Percentiles rank a stretch among this genome's conserved stretches.
These are phyloP conservation scores for Coemansia sp. DNA, from an alignment of 192 early-diverging fungal species.

Conservation along the genomic window DNA sequence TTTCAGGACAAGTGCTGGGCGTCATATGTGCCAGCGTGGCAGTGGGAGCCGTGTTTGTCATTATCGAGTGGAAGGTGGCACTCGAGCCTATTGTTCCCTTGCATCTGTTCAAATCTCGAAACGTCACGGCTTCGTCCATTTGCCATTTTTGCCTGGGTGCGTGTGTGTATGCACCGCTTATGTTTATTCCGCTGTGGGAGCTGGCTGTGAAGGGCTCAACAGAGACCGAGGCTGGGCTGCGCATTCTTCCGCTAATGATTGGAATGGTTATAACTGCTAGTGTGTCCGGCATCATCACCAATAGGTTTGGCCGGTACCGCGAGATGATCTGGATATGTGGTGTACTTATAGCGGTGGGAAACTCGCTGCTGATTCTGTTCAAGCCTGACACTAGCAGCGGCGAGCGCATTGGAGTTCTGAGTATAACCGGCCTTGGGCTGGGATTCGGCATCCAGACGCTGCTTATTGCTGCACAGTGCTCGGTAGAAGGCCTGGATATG, in stretches of 20 bases:
- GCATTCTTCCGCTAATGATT: constrained; percentile 72
- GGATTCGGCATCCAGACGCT: constrained; percentile 75
- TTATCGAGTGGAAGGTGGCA: constrained; percentile 62
- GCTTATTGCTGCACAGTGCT: constrained; percentile 67
- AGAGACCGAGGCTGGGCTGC: constrained; percentile 70
- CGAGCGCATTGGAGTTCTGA: constrained; percentile 62
- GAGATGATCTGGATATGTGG: constrained; percentile 64
- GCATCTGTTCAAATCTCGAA: constrained; percentile 40
- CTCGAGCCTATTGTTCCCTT: constrained; percentile 63
- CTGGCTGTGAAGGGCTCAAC: constrained; percentile 50
- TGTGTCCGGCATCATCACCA: constrained; percentile 59
- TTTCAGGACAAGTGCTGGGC: constrained; percentile 58
- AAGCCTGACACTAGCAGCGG: constrained; percentile 47
- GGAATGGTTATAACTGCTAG: constrained; percentile 65
- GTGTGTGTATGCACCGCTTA: constrained; percentile 61
- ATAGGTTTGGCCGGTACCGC: constrained; percentile 57
- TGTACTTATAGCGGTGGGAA: constrained; percentile 62
- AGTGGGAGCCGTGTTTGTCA: constrained; percentile 46
- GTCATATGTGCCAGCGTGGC: constrained; percentile 49
- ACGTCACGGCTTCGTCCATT: constrained; percentile 49
- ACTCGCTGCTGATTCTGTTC: constrained; percentile 61
- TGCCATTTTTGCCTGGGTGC: constrained; percentile 37
- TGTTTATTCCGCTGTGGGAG: constrained; percentile 64
- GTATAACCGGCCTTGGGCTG: constrained; percentile 69
- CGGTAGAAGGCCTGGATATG: constrained; percentile 60